Evolutionary conservation across 1,139 yeast species (phyloP).

Genomic region (Wickerhamiella pararugosa): DNA sequence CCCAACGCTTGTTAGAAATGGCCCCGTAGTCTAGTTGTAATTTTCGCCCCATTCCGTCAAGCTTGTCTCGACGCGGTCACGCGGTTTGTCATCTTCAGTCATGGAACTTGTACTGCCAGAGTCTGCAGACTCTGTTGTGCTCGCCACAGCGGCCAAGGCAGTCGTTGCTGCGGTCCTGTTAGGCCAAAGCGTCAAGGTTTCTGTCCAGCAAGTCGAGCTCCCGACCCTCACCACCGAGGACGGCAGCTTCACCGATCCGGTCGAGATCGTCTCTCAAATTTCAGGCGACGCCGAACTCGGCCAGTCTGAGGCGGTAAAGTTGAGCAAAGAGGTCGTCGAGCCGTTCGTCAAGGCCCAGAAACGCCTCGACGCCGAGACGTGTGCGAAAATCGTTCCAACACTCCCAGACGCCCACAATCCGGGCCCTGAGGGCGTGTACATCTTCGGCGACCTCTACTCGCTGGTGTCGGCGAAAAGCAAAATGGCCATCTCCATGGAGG

Average conservation of each 20-base stretch:
- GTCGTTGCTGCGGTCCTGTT: constrained; percentile 12
- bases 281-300: constrained; percentile 18
- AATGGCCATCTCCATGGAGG: constrained; percentile 20
- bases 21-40: no score
- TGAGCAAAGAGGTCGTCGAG: constrained; percentile 24
- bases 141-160: constrained; percentile 14
- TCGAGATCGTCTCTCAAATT: constrained; percentile 63
- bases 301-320: constrained; percentile 22
- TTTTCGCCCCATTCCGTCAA: no score
- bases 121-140: constrained; percentile 11
- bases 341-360: constrained; percentile 18
- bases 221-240: constrained; percentile 10
- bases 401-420: constrained; percentile 15
- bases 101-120: constrained; percentile 15
- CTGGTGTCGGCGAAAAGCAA: constrained; percentile 21
- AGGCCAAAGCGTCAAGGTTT: constrained; percentile 6
- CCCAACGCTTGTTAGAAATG: no score
- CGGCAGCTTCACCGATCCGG: constrained; percentile 23
- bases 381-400: constrained; percentile 9
- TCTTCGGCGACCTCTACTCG: constrained; percentile 22
- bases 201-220: constrained; percentile 6
- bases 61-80: neutral
- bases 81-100: neutral
- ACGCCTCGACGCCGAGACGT: constrained; percentile 17
- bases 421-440: constrained; percentile 16